Evolutionary conservation across 2,329 filamentous ascomycete species (phyloP), one percentile per base, ranked within the genome.

Genomic region (Neurospora sp.): DNA sequence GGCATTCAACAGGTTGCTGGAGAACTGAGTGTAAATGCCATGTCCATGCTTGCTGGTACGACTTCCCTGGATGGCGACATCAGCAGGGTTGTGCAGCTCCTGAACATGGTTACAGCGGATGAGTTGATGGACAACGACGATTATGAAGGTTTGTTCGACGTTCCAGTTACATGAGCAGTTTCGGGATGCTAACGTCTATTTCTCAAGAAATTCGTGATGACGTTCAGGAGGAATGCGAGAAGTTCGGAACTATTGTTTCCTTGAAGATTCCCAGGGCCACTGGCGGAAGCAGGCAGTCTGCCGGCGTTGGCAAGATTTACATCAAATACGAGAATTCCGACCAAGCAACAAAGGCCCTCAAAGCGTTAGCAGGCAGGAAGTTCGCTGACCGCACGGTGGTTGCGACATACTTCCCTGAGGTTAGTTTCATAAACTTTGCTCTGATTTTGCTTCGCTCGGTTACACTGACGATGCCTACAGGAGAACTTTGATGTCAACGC

Each of bases 91-190:
- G 80, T 99, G 72, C 95, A 97, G 81, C 84, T 99, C 72, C 87
- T 99, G 77, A 99, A 99, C 83, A 99, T 99, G 96, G 95, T 99
- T 42, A 99, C 96, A 0, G 86, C 93, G 0, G 96, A 99, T 76
- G 96, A 99, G 81, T 84, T 99, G 33, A 89, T 97, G 81, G 94
- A 98, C 78, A 90, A 90, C 68, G 94, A 98, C 42, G 96, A 99
- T 77, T 98, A 97, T 77, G 92, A 97, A 81, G 95, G 95, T 94
- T 85, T 78, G 84, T 33, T 68, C 13, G 33, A 11, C 4, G 1
- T 33, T 42, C 6, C 23, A n/a, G 15, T 62, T 15, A 10, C n/a
- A 36, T 10, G 9, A 67, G 6, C 36, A 19, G 66, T 67, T 66
- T 15, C 46, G 3, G 9, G 17, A 67, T 36, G n/a, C 43, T 69